Conservation (phyloP, 805 yeast genomes). For the Nakazawaea molendinolei region DNA sequence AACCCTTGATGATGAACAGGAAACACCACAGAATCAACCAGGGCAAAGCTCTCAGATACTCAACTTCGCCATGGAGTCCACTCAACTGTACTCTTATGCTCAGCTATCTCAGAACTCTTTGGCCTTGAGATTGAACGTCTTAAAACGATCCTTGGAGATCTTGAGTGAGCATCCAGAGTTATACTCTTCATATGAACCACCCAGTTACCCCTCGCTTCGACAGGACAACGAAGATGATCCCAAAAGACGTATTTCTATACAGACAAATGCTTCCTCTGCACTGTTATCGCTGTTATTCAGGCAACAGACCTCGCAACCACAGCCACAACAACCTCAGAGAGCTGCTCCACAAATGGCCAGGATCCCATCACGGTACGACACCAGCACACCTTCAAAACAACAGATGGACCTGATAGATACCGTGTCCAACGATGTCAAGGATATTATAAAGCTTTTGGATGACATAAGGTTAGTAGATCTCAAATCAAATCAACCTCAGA, state of each 20-base stretch:
- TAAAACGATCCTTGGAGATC: constrained; percentile 72
- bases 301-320: constrained; percentile 2
- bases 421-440: constrained; percentile 34
- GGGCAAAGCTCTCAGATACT: constrained; percentile 36
- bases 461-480: constrained; percentile 20
- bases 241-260: too few species aligned
- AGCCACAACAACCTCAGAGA: background rate
- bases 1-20: too few species aligned
- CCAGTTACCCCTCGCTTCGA: constrained; percentile 16
- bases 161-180: constrained; percentile 56
- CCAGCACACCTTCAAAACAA: constrained; percentile 2
- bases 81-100: constrained; percentile 82
- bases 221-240: too few species aligned
- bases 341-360: background rate
- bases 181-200: constrained; percentile 21
- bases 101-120: constrained; percentile 75
- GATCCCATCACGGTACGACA: too few species aligned
- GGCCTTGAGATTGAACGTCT: constrained; percentile 65
- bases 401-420: constrained; percentile 10
- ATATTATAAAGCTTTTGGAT: constrained; percentile 42
- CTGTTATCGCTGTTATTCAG: constrained; percentile 29
- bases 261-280: constrained; percentile 34
- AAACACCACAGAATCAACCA: too few species aligned
- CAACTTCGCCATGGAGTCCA: constrained; percentile 68
- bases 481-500: constrained; percentile 24